Conservation (phyloP, 2,329 filamentous ascomycete species). For the Rutstroemia sp. region DNA sequence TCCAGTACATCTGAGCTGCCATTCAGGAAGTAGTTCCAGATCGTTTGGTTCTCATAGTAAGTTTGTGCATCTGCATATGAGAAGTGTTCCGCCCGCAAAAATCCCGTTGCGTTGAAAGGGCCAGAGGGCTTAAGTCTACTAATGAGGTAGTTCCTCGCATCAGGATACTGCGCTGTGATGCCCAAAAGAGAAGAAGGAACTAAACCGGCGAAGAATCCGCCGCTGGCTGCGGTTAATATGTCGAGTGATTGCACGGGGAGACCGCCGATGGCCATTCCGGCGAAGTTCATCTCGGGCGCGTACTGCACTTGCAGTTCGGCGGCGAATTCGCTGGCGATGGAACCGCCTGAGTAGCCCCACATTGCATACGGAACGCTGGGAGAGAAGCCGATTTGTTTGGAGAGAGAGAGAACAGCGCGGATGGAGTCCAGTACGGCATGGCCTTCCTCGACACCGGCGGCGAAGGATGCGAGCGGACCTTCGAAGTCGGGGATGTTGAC, state of each 20-base stretch:
- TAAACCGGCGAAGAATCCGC: conserved; percentile 27
- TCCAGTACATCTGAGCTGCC: conserved; percentile 23
- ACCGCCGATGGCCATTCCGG: conserved; percentile 43
- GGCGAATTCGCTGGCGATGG: conserved; percentile 44
- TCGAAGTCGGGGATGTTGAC: conserved; percentile 21
- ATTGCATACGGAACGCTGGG: conserved; percentile 19
- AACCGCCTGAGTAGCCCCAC: conserved; percentile 51
- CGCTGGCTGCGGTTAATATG: conserved; percentile 31
- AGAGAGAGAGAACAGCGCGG: conserved; percentile 13
- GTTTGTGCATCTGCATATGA: conserved; percentile 23
- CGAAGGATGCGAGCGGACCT: conserved; percentile 13
- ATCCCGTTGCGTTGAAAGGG: conserved; percentile 30
- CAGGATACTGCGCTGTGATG: conserved; percentile 7
- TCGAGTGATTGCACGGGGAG: conserved; percentile 35
- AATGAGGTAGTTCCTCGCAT: conserved; percentile 5
- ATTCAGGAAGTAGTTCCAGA: conserved; percentile 36
- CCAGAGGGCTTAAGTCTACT: conserved; percentile 11
- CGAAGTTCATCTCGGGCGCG: conserved; percentile 43
- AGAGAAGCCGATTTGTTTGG: background rate
- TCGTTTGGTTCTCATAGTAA: conserved; percentile 31
- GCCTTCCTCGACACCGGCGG: conserved; percentile 12
- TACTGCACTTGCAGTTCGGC: conserved; percentile 44
- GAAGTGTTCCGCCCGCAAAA: conserved; percentile 26
- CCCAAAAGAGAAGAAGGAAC: background rate
- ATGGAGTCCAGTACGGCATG: conserved; percentile 18